Evolutionary conservation across 83 land plant species (phyloP).

Genomic region (Thuja plicata): DNA sequence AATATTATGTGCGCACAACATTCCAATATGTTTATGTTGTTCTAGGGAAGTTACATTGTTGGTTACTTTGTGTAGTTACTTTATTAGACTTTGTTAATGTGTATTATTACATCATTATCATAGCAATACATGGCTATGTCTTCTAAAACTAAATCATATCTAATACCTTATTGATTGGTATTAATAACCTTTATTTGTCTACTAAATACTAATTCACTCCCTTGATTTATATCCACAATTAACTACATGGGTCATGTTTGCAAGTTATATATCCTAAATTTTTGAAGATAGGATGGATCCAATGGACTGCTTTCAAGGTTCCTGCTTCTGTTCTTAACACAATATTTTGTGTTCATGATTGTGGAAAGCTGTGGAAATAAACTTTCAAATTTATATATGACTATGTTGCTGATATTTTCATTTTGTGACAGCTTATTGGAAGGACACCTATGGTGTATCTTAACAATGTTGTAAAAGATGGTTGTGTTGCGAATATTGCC

Average conservation of each 20-base stretch:
- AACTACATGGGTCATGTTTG: neutral
- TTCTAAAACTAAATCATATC: too few relatives aligned
- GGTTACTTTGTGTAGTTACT: too few relatives aligned
- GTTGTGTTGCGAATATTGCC: slow-evolving; percentile 66
- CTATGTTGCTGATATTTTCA: neutral
- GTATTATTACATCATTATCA: too few relatives aligned
- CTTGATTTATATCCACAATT: neutral
- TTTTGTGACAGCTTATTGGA: slow-evolving; percentile 53
- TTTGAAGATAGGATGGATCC: neutral
- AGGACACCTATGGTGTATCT: slow-evolving; percentile 80
- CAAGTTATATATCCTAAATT: neutral
- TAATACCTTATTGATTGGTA: too few relatives aligned
- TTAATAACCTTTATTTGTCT: neutral
- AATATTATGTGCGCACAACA: too few relatives aligned
- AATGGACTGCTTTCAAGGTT: neutral
- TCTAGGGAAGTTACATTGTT: too few relatives aligned
- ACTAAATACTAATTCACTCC: neutral
- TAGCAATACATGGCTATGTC: too few relatives aligned
- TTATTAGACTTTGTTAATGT: too few relatives aligned
- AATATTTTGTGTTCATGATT: neutral
- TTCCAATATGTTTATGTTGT: too few relatives aligned
- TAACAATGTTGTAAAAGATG: slow-evolving; percentile 51
- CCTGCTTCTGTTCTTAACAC: neutral
- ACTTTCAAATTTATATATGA: neutral
- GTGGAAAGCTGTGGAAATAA: neutral